Evolutionary conservation across 768 basidiomycete genomes (phyloP).

Genomic region (Amylocystis lapponica): DNA sequence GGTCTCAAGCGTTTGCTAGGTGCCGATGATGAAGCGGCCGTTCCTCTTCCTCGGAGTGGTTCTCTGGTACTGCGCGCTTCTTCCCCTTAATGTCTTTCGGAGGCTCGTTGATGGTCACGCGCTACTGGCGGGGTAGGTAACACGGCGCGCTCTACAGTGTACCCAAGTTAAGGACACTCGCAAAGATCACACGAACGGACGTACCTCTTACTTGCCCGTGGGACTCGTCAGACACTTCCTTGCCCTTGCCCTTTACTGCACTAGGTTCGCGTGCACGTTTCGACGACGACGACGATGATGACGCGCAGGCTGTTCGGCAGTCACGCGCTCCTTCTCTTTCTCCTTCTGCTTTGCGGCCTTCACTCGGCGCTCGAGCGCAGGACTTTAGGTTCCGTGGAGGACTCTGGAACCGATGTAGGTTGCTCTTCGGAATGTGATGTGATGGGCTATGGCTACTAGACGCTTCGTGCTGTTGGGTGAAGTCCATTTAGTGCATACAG

Average conservation of each 20-base stretch:
- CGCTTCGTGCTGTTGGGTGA: constrained; percentile 75
- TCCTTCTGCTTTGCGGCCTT: constrained; percentile 71
- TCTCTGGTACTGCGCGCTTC: constrained; percentile 82
- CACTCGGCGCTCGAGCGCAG: constrained; percentile 66
- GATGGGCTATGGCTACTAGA: constrained; percentile 54
- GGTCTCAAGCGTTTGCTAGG: constrained; percentile 61
- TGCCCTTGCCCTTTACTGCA: constrained; percentile 57
- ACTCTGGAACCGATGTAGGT: constrained; percentile 26
- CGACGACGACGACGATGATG: constrained; percentile 35
- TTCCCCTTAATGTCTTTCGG: constrained; percentile 78
- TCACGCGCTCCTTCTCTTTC: constrained; percentile 48
- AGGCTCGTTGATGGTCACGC: constrained; percentile 71
- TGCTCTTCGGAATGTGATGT: constrained; percentile 37
- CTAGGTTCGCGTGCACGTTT: constrained; percentile 50
- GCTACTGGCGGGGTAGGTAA: constrained; percentile 38
- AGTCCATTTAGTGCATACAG: constrained; percentile 89
- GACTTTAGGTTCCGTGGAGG: constrained; percentile 46
- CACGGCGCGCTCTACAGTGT: constrained; percentile 52
- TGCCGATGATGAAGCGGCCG: constrained; percentile 35
- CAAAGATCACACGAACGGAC: constrained; percentile 25
- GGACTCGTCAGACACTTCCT: constrained; percentile 50
- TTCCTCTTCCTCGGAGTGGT: constrained; percentile 62
- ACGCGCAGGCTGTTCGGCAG: constrained; percentile 35
- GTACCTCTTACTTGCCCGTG: constrained; percentile 59
- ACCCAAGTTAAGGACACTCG: constrained; percentile 4